Base-by-base conservation (phyloP, 1,284 basidiomycete species). In the Trichosporon asahii region DNA sequence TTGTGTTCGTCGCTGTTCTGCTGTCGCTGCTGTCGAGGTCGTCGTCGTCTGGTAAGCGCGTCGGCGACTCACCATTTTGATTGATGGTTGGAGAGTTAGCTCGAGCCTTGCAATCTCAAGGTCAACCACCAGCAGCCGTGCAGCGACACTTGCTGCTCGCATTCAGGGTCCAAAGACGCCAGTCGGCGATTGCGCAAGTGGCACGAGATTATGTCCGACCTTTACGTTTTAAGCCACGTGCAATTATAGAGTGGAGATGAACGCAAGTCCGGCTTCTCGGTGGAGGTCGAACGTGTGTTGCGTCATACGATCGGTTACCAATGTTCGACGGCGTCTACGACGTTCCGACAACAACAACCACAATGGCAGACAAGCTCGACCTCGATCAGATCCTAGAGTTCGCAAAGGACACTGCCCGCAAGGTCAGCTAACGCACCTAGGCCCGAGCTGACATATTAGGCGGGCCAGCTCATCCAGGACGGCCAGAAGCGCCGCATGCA, bases 341-440 rank as follows among this genome's bases (percentile, higher is more conserved):
- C 37, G n/a, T 63, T 40, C 35, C 37, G 14, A 37, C 49, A 49
- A 25, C 33, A 53, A 27, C 64, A 31, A 27, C 65, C 65, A 57
- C 25, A 23, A 77, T 76, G 76, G 66, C 78, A 14, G 64, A 68
- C n/a, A 64, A 75, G 21, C 75, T 81, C 21, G 90, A 91, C 77
- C 86, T 94, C 31, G 85, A 88, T 70, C 83, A 85, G 2, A 88
- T 94, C 74, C 88, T 95, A 65, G 81, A 85, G 0, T 96, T 94
- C 79, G 89, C 92, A 2, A 86, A 89, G 74, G 80, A 85, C 49
- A 87, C 98, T 25, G 92, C 95, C 1, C 75, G 73, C 25, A 78
- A 82, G 66, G 82, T 83, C 49, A n/a, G 78, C 65, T 31, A 7
- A 7, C 27, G 1, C 5, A 6, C 23, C 12, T 11, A 3, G 1